Evolutionary conservation across 805 yeast species (phyloP).

Genomic region (Saccharomycopsis malanga): DNA sequence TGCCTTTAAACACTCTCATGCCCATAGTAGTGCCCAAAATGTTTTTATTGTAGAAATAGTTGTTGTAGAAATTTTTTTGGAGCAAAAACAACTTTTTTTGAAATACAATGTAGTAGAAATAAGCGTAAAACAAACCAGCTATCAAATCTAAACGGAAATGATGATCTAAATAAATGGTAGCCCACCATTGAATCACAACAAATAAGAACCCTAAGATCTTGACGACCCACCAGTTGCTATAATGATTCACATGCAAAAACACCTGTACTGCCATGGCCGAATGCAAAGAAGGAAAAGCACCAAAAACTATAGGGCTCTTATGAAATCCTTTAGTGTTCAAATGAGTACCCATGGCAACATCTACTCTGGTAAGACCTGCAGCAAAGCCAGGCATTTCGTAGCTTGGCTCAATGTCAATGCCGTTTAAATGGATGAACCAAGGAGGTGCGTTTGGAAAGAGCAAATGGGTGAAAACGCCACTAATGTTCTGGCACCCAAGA

Average conservation of each 20-base stretch:
- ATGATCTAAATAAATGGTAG: constrained; percentile 65
- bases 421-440: constrained; percentile 60
- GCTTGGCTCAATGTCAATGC: constrained; percentile 45
- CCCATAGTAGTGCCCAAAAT: constrained; percentile 67
- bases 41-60: constrained; percentile 30
- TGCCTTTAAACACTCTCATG: constrained; percentile 53
- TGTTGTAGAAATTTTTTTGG: constrained; percentile 33
- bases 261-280: constrained; percentile 56
- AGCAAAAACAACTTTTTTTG: constrained; percentile 27
- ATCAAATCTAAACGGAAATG: constrained; percentile 62
- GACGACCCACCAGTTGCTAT: constrained; percentile 16
- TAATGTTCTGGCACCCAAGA: constrained; percentile 52
- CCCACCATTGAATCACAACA: constrained; percentile 63
- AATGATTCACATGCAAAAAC: constrained; percentile 25
- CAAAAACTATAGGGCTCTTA: constrained; percentile 62
- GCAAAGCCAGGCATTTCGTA: constrained; percentile 64
- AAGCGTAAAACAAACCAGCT: constrained; percentile 48
- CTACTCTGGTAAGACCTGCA: constrained; percentile 64
- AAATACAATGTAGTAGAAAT: constrained; percentile 36
- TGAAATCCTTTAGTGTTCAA: constrained; percentile 57
- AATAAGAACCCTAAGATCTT: constrained; percentile 34
- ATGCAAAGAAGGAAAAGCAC: constrained; percentile 57
- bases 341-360: constrained; percentile 54
- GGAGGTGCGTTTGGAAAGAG: constrained; percentile 69
- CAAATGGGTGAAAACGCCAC: constrained; percentile 55